These are phyloP conservation scores for Anthracocystis walkeri DNA, from an alignment of 1,284 basidiomycete species.

Conservation along the genomic window DNA sequence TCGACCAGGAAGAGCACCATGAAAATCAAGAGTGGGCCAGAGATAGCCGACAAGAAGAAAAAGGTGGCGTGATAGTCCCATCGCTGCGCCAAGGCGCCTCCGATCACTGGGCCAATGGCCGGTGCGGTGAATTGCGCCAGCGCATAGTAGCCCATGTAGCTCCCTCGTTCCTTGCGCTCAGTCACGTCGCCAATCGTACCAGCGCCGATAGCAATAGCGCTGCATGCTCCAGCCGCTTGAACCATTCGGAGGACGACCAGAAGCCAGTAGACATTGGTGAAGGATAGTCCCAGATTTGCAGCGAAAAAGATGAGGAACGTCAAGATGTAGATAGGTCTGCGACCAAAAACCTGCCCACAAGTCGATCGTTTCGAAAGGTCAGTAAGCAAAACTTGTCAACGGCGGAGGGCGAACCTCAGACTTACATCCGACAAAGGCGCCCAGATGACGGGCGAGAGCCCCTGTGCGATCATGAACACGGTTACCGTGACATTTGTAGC, in stretches of 20 bases:
- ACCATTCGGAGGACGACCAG: slow-evolving; percentile 1
- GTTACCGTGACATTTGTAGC: slow-evolving; percentile 9
- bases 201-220: slow-evolving; percentile 46
- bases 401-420: background rate
- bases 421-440: slow-evolving; percentile 7
- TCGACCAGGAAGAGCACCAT: slow-evolving; percentile 7
- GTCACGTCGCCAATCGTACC: slow-evolving; percentile 47
- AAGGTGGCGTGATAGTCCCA: slow-evolving; percentile 35
- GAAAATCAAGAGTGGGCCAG: background rate
- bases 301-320: slow-evolving; percentile 3
- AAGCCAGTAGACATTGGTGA: slow-evolving; percentile 2
- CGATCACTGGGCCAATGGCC: slow-evolving; percentile 38
- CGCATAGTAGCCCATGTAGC: slow-evolving; percentile 47
- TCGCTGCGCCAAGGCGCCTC: slow-evolving; percentile 29
- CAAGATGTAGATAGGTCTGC: slow-evolving; percentile 23
- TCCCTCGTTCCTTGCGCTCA: slow-evolving; percentile 36
- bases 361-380: too few relatives aligned
- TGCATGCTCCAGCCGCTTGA: slow-evolving; percentile 19
- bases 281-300: slow-evolving; percentile 2
- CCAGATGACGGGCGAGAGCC: slow-evolving; percentile 3
- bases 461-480: slow-evolving; percentile 6
- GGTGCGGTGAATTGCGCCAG: slow-evolving; percentile 26
- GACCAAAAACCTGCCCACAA: slow-evolving; percentile 14
- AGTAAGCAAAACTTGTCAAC: background rate
- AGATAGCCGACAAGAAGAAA: slow-evolving; percentile 3